Base-by-base conservation (phyloP, 2,329 filamentous ascomycete species). In the Cadophora sp. region DNA sequence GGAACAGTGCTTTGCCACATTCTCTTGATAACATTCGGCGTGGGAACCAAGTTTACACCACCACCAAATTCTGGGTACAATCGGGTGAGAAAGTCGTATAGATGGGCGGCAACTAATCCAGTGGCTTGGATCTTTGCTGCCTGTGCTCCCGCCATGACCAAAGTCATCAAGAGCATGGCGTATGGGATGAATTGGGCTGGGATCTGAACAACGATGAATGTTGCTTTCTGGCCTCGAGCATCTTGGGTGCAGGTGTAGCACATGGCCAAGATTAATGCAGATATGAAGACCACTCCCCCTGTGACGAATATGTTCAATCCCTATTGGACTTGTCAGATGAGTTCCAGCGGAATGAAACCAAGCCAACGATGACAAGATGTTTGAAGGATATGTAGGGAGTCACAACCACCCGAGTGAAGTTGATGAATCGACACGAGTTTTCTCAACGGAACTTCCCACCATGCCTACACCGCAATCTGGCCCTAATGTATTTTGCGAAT, bases 41-140 rank as follows among this genome's bases (percentile, higher is more conserved):
- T 96, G 16, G 85, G 83, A 43, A 97, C 84, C 60, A 91, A 85
- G 76, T 94, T 97, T 62, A 83, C 84, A 0, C 96, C 96, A 66
- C 92, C 92, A 37, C 94, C 95, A 77, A 96, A 96, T 65, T 92
- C 89, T 5, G 96, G 96, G 84, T 94, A 98, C 51, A 97, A 85
- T 60, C 92, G 87, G 1, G 92, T 93, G 61, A 97, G 80, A 77
- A 98, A 99, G 78, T 98, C 92, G 80, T 93, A 97, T 24, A 96
- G 76, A 79, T 99, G 96, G 4, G 94, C 94, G 14, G 94, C 92
- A 53, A 97, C 72, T 12, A 99, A 84, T n/a, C 96, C 96, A 40
- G 88, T 92, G 4, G 88, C 79, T 76, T 97, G 89, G 4, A 89
- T 76, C 66, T 92, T 77, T 12, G 92, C 85, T 22, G 80, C 81